Base-by-base conservation (phyloP, 306 rosid genomes). In the Rosa chinensis region DNA sequence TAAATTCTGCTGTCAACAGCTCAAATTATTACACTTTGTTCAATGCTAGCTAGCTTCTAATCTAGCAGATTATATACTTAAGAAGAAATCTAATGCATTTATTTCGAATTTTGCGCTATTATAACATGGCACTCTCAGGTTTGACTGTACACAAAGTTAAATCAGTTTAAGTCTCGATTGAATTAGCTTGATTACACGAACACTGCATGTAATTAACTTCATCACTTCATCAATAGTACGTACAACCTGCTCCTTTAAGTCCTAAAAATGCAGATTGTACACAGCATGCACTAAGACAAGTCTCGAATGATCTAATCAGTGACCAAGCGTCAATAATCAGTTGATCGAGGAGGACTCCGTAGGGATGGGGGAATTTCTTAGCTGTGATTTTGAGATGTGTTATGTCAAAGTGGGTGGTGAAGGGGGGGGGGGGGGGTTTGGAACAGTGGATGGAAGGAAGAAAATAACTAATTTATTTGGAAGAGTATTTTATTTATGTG, bases 381-480 rank as follows among this genome's bases (percentile, higher is more conserved):
- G 75, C n/a, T 77, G 78, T 78, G 76, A 42, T 61, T 35, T 49
- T 75, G 90, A 77, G 69, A 79, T 81, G 88, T 82, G 93, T 83
- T 84, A 73, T 82, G 85, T 92, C 94, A 92, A 89, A 84, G 92
- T 90, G 85, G 94, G 97, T 92, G 94, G 88, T 76, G 91, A 88
- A 88, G 90, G 86, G 86, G 90, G 86, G 81, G 75, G 37, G 3
- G 37, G 37, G 37, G 37, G 37, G 32, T 28, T 1, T 25, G 28
- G 28, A 25, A 25, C 28, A 0, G 28, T 25, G 28, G 28, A 25
- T 32, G 37, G 37, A 32, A 61, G 63, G 56, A 17, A 72, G 77
- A 66, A 56, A 20, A 37, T 10, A 18, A 71, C 32, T 56, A 73
- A 80, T 77, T 78, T 58, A 61, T 44, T 48, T 70, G 73, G 56